phyloP scores from a whole-genome alignment of 768 basidiomycete species.

The Mrakia frigida region DNA sequence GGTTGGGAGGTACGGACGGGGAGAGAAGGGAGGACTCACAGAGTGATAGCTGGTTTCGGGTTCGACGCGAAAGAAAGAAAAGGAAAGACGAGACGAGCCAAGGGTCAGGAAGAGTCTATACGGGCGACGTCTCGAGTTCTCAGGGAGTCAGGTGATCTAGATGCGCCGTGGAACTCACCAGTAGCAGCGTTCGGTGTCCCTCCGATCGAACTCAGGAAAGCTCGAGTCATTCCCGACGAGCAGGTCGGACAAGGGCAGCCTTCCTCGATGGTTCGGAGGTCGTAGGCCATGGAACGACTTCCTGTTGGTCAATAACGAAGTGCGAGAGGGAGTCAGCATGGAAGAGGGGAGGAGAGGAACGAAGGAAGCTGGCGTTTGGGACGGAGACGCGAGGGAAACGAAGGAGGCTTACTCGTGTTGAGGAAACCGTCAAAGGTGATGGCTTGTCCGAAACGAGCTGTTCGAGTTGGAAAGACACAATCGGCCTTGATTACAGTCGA shows the following conservation, averaged over 20 bases:
- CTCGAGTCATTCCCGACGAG: constrained; percentile 58
- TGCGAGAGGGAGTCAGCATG: no score
- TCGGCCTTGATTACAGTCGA: constrained; percentile 60
- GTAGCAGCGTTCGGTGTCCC: constrained; percentile 82
- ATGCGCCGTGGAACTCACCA: constrained; percentile 63
- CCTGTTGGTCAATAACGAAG: neutral
- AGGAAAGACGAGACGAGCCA: neutral
- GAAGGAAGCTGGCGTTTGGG: neutral
- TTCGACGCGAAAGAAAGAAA: neutral
- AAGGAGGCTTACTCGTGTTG: constrained; percentile 61
- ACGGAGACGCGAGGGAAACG: neutral
- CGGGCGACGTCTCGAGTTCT: no score
- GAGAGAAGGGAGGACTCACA: neutral
- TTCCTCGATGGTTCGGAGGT: constrained; percentile 67
- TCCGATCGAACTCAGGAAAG: constrained; percentile 66
- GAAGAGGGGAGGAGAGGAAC: neutral
- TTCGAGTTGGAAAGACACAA: constrained; percentile 88
- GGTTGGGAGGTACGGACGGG: neutral
- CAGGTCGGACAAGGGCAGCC: constrained; percentile 85
- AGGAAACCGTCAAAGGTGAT: constrained; percentile 74
- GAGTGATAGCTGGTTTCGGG: constrained; percentile 46
- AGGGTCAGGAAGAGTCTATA: neutral
- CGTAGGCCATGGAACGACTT: constrained; percentile 55
- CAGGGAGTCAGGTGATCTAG: no score
- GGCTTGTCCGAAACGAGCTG: constrained; percentile 85